Percentiles rank a stretch among this genome's conserved stretches.
phyloP scores from a whole-genome alignment of 2,329 filamentous ascomycete species.

The Clonostachys rhizophaga region DNA sequence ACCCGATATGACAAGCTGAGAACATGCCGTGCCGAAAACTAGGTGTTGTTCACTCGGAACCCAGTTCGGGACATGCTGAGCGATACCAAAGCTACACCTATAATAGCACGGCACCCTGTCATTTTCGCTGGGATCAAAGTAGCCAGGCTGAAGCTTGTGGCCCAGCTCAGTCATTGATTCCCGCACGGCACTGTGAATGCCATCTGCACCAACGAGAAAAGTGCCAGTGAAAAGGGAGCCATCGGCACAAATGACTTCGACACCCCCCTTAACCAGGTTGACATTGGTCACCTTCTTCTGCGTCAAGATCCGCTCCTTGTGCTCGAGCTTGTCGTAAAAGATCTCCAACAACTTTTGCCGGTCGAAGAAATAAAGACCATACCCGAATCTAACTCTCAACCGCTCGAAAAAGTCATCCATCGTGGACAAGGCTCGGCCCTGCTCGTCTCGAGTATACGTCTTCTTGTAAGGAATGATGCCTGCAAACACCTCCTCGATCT shows the following conservation, averaged over 20 bases:
- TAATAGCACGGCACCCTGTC: conserved; percentile 15
- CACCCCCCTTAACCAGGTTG: too few species aligned
- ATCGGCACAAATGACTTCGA: background rate
- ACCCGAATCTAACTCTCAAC: too few species aligned
- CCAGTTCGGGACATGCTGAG: conserved; percentile 15
- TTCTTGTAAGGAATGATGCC: too few species aligned
- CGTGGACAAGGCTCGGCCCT: too few species aligned
- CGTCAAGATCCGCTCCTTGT: conserved; percentile 14
- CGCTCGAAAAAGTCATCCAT: too few species aligned
- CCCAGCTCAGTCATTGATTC: conserved; percentile 14
- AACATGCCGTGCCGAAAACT: conserved; percentile 11
- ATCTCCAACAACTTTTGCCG: conserved; percentile 22
- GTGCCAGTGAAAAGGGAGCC: conserved; percentile 16
- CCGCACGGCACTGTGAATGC: conserved; percentile 29
- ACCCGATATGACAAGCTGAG: conserved; percentile 18
- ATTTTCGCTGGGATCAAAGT: conserved; percentile 11
- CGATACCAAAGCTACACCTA: conserved; percentile 30
- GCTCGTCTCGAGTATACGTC: too few species aligned
- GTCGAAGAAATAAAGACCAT: conserved; percentile 19
- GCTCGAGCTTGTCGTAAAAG: conserved; percentile 21
- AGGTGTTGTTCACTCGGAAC: conserved; percentile 8
- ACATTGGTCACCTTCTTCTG: conserved; percentile 1
- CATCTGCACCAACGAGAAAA: conserved; percentile 30
- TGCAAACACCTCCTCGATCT: background rate
- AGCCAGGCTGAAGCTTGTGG: background rate